Evolutionary conservation across 345 rosid genomes (phyloP), one percentile per base, ranked within the genome.

Genomic region (Microcos paniculata): DNA sequence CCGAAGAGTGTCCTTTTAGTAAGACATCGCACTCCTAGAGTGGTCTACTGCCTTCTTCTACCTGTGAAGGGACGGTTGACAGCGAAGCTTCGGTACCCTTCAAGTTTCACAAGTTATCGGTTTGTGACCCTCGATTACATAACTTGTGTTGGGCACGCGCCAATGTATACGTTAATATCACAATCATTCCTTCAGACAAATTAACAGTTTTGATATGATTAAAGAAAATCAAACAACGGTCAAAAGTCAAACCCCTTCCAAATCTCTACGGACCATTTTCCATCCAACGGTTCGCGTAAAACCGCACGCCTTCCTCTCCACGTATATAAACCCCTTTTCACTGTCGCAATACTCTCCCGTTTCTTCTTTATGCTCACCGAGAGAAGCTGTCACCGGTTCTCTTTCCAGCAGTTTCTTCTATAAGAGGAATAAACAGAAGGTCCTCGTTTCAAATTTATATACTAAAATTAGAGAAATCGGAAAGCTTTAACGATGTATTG

Each of bases 351-450:
- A 11, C 0, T 10, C 16, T n/a, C 69, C 1, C 8, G 48, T 63
- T 35, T 65, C 8, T 16, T 46, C 71, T 46, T 9, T 24, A 46
- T 46, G 71, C 38, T 28, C 24, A 28, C 23, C 28, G 23, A 0
- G 8, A 28, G 55, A 45, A 46, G 56, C 53, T 23, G 33, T 30
- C n/a, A 43, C 52, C 70, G 6, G 23, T 23, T 42, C 13, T 7
- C 30, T 40, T n/a, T 64, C 70, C 33, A 23, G 70, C 70, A 65
- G 70, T 16, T 67, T 67, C 71, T 62, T 18, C 45, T 19, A 19
- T 2, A 3, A 6, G 19, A 62, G 0, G 33, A 16, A 43, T 0
- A 24, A 14, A 58, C 14, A 11, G 21, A 26, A 30, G 33, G 33
- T 57, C 45, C 33, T 19, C 7, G 23, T 67, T 24, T 16, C 8